Conservation (phyloP, 257 asterid species). For the Solanum paucissectum region DNA sequence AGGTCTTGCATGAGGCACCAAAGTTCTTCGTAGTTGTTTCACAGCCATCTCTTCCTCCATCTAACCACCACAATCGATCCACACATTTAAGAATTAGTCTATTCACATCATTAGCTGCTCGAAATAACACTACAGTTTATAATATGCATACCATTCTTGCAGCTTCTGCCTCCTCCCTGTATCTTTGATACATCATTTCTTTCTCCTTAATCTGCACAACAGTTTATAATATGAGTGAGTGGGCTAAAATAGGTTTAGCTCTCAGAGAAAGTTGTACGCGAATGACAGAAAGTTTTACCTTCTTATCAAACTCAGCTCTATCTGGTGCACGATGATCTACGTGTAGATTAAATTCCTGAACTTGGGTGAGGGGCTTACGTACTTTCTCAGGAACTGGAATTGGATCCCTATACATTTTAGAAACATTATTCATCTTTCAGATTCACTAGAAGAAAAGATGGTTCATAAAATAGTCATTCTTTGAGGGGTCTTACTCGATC, state of each 20-base stretch:
- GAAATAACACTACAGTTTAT: not conserved
- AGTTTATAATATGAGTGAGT: conserved; percentile 1
- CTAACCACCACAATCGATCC: conserved; percentile 13
- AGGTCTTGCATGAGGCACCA: conserved; percentile 85
- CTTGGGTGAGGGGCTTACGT: conserved; percentile 78
- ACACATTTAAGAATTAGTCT: not conserved
- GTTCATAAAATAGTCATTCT: not conserved
- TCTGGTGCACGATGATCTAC: conserved; percentile 64
- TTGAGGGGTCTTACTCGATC: conserved; percentile 41
- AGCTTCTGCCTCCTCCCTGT: conserved; percentile 88
- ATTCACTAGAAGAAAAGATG: not conserved
- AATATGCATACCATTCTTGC: conserved; percentile 47
- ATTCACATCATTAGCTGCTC: not conserved
- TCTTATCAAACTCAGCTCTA: conserved; percentile 82
- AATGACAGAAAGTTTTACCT: conserved; percentile 25
- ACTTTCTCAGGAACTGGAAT: conserved; percentile 72
- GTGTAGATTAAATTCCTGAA: conserved; percentile 67
- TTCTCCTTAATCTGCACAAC: conserved; percentile 73
- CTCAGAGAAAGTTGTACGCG: not conserved
- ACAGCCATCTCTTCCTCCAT: conserved; percentile 95
- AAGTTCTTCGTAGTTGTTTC: conserved; percentile 69
- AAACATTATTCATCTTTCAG: not conserved
- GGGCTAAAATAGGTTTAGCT: not conserved
- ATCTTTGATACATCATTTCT: conserved; percentile 66
- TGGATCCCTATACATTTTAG: conserved; percentile 53